Evolutionary conservation across 2,329 filamentous ascomycete species (phyloP).

Genomic region (Pseudogymnoascus sp.): DNA sequence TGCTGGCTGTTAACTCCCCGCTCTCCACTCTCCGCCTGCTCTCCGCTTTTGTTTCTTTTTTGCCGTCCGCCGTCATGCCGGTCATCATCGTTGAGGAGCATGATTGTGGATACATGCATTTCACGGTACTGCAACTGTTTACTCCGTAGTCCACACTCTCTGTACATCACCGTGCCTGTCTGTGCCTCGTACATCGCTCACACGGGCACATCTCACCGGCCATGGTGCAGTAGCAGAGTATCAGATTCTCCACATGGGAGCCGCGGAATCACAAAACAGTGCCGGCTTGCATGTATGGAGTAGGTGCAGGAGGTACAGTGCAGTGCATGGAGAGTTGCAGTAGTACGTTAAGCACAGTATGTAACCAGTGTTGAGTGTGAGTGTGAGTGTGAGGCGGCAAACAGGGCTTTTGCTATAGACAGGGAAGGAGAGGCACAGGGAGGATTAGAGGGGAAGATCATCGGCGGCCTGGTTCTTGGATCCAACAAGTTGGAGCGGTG

Average conservation of each 20-base stretch:
- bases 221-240: slow-evolving; percentile 5
- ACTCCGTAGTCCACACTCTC: neutral
- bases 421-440: neutral
- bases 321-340: neutral
- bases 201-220: neutral
- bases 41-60: neutral
- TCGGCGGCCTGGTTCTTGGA: neutral
- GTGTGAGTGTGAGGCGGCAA: neutral
- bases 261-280: slow-evolving; percentile 4
- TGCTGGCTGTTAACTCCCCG: neutral
- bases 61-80: neutral
- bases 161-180: neutral
- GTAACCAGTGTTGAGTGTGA: neutral
- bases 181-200: neutral
- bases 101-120: neutral
- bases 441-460: neutral
- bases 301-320: neutral
- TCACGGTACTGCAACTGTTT: neutral
- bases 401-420: neutral
- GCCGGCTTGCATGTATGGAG: neutral
- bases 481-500: neutral
- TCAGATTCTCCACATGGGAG: neutral
- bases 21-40: neutral
- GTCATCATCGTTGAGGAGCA: neutral
- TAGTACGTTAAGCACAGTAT: neutral